A percentile compares a stretch with the other conserved stretches of the same genome.
Conservation (phyloP, 192 early-diverging fungal species). For the Rhizophlyctis rosea region DNA sequence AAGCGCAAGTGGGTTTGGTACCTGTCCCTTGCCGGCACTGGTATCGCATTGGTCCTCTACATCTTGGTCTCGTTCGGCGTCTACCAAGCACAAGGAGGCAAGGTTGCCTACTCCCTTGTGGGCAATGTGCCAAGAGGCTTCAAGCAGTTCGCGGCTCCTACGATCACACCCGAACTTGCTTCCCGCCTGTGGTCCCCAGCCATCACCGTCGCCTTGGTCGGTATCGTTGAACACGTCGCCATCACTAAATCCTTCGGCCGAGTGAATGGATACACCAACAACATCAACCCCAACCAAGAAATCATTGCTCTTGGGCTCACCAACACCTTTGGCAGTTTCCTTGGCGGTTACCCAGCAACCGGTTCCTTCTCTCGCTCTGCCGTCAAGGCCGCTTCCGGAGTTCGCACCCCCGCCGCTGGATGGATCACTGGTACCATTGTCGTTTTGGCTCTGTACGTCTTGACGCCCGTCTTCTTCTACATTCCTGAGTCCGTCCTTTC, state of each 20-base stretch:
- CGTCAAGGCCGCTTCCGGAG: slow-evolving; percentile 86
- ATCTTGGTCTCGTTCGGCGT: slow-evolving; percentile 68
- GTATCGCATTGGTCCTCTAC: slow-evolving; percentile 71
- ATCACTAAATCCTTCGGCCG: slow-evolving; percentile 86
- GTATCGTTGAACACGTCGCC: slow-evolving; percentile 88
- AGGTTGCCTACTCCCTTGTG: slow-evolving; percentile 54
- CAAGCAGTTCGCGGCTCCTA: slow-evolving; percentile 46
- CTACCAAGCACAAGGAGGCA: slow-evolving; percentile 35
- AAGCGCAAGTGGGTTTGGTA: slow-evolving; percentile 48
- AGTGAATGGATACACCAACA: slow-evolving; percentile 77
- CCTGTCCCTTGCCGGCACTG: slow-evolving; percentile 68
- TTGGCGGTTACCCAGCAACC: slow-evolving; percentile 83
- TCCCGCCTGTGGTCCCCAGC: slow-evolving; percentile 28
- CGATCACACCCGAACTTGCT: slow-evolving; percentile 29
- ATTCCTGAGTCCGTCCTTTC: slow-evolving; percentile 77
- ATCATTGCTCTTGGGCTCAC: slow-evolving; percentile 83
- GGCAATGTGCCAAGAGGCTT: slow-evolving; percentile 74
- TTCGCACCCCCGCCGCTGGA: slow-evolving; percentile 73
- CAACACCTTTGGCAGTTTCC: slow-evolving; percentile 83
- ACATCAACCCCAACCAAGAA: slow-evolving; percentile 76
- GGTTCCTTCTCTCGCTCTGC: slow-evolving; percentile 93
- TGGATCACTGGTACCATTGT: slow-evolving; percentile 78
- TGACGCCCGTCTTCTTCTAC: slow-evolving; percentile 83
- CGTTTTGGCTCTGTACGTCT: slow-evolving; percentile 73
- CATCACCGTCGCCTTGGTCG: slow-evolving; percentile 63